phyloP scores from a whole-genome alignment of 1,139 yeast species.

The Suhomyces bribrorum region DNA sequence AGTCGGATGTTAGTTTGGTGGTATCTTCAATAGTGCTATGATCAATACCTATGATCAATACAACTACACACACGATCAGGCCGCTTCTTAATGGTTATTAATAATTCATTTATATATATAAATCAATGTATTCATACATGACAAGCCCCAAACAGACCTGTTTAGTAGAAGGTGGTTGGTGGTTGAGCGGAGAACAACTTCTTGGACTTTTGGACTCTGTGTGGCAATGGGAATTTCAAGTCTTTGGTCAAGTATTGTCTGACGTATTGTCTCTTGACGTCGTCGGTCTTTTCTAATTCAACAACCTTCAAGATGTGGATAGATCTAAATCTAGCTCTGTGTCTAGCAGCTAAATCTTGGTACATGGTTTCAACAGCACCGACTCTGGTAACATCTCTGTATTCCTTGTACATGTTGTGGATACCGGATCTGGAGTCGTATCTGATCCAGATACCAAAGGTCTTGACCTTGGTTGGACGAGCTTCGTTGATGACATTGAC shows the following conservation, averaged over 20 bases:
- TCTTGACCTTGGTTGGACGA: slow-evolving; percentile 99
- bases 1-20: too few relatives aligned
- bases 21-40: too few relatives aligned
- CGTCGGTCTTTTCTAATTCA: slow-evolving; percentile 96
- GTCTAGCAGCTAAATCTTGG: slow-evolving; percentile 99
- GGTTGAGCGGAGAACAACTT: slow-evolving; percentile 87
- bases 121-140: slow-evolving; percentile 12
- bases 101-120: slow-evolving; percentile 13
- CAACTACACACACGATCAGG: not conserved
- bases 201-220: slow-evolving; percentile 94
- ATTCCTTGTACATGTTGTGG: slow-evolving; percentile 99
- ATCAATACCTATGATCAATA: not conserved
- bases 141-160: slow-evolving; percentile 10
- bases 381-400: slow-evolving; percentile 99
- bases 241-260: slow-evolving; percentile 95
- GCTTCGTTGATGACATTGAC: slow-evolving; percentile 90
- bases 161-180: slow-evolving; percentile 95
- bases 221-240: slow-evolving; percentile 99
- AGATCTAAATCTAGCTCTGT: slow-evolving; percentile 99
- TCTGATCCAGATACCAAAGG: slow-evolving; percentile 99
- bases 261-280: slow-evolving; percentile 99
- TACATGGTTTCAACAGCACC: slow-evolving; percentile 98
- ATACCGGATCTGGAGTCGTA: slow-evolving; percentile 99
- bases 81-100: slow-evolving; percentile 6
- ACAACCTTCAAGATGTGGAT: slow-evolving; percentile 98